Evolutionary conservation across 352 stramenopile species (phyloP), one percentile per base, ranked within the genome.

Genomic region (Pythium inflatum): DNA sequence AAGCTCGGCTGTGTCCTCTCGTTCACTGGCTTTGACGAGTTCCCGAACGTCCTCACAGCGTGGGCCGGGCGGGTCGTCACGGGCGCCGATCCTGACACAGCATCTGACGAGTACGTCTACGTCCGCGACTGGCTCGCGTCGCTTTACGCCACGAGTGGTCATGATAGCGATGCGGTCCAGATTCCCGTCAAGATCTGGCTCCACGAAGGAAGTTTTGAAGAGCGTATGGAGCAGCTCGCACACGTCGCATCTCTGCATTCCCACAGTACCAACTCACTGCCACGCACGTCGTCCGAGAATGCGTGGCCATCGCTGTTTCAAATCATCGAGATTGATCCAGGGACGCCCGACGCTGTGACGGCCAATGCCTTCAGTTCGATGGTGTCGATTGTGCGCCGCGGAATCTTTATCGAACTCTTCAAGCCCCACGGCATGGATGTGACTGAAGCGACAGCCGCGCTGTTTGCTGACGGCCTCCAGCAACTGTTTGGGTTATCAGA

Each of bases 11-110:
- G 56, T 34, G 56, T 54, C 24, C 40, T 63, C 28, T 63, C 56
- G 56, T 53, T 63, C 41, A 63, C 25, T 14, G 55, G 55, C 11
- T 38, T 45, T 1, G 36, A 51, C 36, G 56, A 63, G 20, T 63
- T 54, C 20, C 56, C 40, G n/a, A 41, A 63, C 6, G 56, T 22
- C 0, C 27, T 63, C 22, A 25, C 54, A 9, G 27, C 28, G 25
- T 63, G 56, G 56, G 41, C 18, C 5, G 27, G 30, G 9, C 38
- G 40, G 1, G n/a, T 51, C 2, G 40, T 63, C 25, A 11, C 41
- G 3, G 56, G 56, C 20, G 38, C 56, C 5, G 38, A 41, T n/a
- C 56, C 36, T 22, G 7, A 34, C 24, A 54, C 41, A 18, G 27
- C 25, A 14, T 63, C 56, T 3, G 11, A 16, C 11, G 56, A 63